Conservation (phyloP, 192 early-diverging fungal species). For the Rhizoclosmatium globosum region DNA sequence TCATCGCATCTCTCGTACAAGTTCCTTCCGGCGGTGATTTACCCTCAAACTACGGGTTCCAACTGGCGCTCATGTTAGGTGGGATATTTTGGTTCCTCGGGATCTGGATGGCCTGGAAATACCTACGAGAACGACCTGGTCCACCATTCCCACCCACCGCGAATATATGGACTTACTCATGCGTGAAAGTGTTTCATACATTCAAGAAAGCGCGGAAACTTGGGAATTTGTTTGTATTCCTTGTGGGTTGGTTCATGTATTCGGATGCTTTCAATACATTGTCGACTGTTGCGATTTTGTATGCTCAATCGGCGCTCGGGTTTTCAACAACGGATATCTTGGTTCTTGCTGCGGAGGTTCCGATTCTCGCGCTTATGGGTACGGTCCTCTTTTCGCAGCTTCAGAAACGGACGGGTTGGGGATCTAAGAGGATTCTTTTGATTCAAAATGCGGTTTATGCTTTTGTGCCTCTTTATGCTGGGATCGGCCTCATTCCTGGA, state of each 20-base stretch:
- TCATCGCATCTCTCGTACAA: conserved; percentile 10
- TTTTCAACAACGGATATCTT: conserved; percentile 56
- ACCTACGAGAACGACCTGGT: conserved; percentile 42
- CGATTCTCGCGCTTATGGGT: conserved; percentile 62
- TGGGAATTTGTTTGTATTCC: conserved; percentile 65
- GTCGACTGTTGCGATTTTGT: conserved; percentile 64
- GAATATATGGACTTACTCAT: conserved; percentile 29
- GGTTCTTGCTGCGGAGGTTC: conserved; percentile 65
- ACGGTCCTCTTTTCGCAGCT: conserved; percentile 62
- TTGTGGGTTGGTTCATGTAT: conserved; percentile 76
- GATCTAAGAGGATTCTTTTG: conserved; percentile 23
- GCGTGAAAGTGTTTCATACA: conserved; percentile 40
- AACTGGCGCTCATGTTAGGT: conserved; percentile 41
- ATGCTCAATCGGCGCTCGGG: conserved; percentile 64
- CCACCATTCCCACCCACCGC: conserved; percentile 45
- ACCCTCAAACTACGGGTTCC: conserved; percentile 35
- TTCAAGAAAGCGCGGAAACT: conserved; percentile 57
- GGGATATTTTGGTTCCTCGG: conserved; percentile 40
- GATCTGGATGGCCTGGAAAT: conserved; percentile 11
- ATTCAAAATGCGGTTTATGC: conserved; percentile 31
- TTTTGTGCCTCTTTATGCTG: conserved; percentile 21
- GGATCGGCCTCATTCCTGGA: conserved; percentile 32
- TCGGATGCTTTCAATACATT: conserved; percentile 67
- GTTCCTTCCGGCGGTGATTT: conserved; percentile 1
- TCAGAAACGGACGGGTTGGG: conserved; percentile 39